A percentile compares a stretch with the other conserved stretches of the same genome.
Evolutionary conservation across 768 basidiomycete genomes (phyloP).

Genomic region (Lepiota subincarnata): DNA sequence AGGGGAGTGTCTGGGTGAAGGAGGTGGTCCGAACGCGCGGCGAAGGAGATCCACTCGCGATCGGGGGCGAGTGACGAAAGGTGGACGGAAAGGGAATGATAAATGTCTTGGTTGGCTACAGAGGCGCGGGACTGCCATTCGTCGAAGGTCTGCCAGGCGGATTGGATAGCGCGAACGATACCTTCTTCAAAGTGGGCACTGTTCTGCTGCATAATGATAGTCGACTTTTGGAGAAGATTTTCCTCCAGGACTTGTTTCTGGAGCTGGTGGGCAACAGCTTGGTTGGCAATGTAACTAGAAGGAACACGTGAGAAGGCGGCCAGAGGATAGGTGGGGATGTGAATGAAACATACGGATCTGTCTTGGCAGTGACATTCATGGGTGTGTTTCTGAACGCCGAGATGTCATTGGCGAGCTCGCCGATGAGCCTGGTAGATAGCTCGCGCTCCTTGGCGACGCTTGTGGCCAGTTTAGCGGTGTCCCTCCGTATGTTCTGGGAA

Average conservation of each 20-base stretch:
- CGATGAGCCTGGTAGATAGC: slow-evolving; percentile 76
- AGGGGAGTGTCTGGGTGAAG: slow-evolving; percentile 96
- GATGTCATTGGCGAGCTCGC: slow-evolving; percentile 83
- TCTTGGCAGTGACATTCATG: slow-evolving; percentile 72
- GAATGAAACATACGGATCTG: slow-evolving; percentile 67
- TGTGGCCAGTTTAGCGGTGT: slow-evolving; percentile 88
- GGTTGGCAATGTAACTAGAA: slow-evolving; percentile 61
- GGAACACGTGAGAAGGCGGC: neutral
- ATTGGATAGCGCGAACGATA: slow-evolving; percentile 91
- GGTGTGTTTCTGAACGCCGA: slow-evolving; percentile 96
- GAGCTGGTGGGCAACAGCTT: slow-evolving; percentile 72
- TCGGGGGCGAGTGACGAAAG: slow-evolving; percentile 83
- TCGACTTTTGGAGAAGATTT: slow-evolving; percentile 94
- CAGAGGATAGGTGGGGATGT: neutral
- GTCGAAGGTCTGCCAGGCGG: slow-evolving; percentile 95
- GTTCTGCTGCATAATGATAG: slow-evolving; percentile 98
- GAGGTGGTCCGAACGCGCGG: slow-evolving; percentile 89
- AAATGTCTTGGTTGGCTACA: slow-evolving; percentile 67
- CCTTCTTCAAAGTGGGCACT: slow-evolving; percentile 96
- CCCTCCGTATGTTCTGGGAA: slow-evolving; percentile 83
- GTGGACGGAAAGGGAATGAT: slow-evolving; percentile 61
- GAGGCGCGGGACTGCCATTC: slow-evolving; percentile 89
- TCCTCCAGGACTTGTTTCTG: slow-evolving; percentile 95
- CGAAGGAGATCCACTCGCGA: slow-evolving; percentile 94
- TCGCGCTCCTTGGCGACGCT: slow-evolving; percentile 93